These are phyloP conservation scores for Venturia pyrina DNA, from an alignment of 2,329 filamentous ascomycete species.

Conservation along the genomic window DNA sequence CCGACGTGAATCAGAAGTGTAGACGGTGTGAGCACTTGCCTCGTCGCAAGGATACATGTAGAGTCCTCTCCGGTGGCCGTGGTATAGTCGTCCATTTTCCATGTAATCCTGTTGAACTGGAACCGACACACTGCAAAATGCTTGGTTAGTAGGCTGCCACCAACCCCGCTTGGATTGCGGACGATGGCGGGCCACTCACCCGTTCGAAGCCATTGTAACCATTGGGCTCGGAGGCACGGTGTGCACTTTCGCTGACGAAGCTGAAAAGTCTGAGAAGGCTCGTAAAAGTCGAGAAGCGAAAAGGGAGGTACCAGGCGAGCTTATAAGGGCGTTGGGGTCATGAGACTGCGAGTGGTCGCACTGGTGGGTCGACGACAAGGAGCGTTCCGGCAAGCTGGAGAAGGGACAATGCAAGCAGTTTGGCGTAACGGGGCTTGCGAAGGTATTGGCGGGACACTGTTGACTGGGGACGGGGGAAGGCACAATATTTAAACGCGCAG, in stretches of 20 bases:
- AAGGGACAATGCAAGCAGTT: conserved; percentile 1
- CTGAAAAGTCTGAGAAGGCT: background rate
- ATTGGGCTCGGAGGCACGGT: conserved; percentile 20
- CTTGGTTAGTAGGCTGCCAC: conserved; percentile 8
- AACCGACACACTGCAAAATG: conserved; percentile 24
- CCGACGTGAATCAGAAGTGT: conserved; percentile 15
- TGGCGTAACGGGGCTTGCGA: conserved; percentile 3
- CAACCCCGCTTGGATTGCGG: conserved; percentile 3
- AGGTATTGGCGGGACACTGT: conserved; percentile 5
- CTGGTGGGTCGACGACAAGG: conserved; percentile 5
- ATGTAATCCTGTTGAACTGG: conserved; percentile 35
- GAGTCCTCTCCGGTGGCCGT: conserved; percentile 55
- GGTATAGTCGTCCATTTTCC: conserved; percentile 62
- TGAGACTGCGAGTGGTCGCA: conserved; percentile 12
- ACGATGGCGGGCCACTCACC: conserved; percentile 24
- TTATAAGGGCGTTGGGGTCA: conserved; percentile 10
- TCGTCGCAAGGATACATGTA: conserved; percentile 74
- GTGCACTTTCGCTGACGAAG: conserved; percentile 1
- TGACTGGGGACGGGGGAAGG: background rate
- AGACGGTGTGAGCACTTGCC: conserved; percentile 33
- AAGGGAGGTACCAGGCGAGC: conserved; percentile 5
- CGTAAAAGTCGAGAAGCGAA: background rate
- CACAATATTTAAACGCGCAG: conserved; percentile 6
- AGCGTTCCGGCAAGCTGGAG: conserved; percentile 1
- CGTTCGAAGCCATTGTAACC: conserved; percentile 35